phyloP scores from a whole-genome alignment of 1,284 basidiomycete species.

The Pseudozyma pruni region DNA sequence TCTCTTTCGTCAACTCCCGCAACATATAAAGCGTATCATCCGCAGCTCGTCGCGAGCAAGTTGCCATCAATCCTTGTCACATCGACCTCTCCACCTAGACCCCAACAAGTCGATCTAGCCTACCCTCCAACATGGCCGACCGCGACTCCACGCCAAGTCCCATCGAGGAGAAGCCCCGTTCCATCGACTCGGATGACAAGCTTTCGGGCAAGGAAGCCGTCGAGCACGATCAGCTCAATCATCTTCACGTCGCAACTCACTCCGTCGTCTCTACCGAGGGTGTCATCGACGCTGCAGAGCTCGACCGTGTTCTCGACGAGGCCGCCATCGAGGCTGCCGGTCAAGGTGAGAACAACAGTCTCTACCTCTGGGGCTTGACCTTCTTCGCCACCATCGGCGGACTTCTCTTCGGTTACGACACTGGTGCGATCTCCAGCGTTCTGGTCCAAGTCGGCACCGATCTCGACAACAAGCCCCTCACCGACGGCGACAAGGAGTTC shows the following conservation, averaged over 20 bases:
- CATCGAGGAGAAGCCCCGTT: slow-evolving; percentile 23
- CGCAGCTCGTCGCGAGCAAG: neutral
- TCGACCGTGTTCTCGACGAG: slow-evolving; percentile 45
- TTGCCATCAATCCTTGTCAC: no score
- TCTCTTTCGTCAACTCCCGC: no score
- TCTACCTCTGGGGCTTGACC: slow-evolving; percentile 51
- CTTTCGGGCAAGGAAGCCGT: slow-evolving; percentile 15
- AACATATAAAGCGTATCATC: no score
- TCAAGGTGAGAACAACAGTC: slow-evolving; percentile 37
- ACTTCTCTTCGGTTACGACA: slow-evolving; percentile 52
- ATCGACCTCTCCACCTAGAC: no score
- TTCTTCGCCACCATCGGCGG: slow-evolving; percentile 48
- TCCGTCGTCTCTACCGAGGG: slow-evolving; percentile 44
- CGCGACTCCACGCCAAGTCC: slow-evolving; percentile 15
- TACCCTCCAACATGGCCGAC: slow-evolving; percentile 15
- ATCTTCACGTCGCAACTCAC: slow-evolving; percentile 30
- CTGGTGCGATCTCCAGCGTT: slow-evolving; percentile 32
- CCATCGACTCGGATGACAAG: slow-evolving; percentile 27
- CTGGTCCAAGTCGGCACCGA: slow-evolving; percentile 45
- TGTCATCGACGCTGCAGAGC: slow-evolving; percentile 39
- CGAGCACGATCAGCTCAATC: slow-evolving; percentile 12
- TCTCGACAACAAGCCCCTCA: slow-evolving; percentile 34
- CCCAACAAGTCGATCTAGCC: no score
- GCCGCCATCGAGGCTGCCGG: slow-evolving; percentile 54
- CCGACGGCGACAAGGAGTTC: slow-evolving; percentile 50